A percentile compares a stretch with the other conserved stretches of the same genome.
phyloP scores from a whole-genome alignment of 345 rosid species.

The Boechera retrofracta region DNA sequence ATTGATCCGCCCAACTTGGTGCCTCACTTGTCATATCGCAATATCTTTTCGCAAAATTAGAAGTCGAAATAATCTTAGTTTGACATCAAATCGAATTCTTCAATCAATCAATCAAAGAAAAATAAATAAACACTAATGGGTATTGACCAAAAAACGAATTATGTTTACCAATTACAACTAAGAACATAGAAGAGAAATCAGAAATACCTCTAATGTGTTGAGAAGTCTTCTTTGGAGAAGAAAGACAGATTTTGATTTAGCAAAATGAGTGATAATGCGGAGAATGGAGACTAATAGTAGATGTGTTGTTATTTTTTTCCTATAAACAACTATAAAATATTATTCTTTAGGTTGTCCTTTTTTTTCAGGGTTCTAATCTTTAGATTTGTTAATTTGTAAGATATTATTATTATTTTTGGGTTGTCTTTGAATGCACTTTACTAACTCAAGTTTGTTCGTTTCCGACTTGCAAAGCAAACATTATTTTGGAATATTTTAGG shows the following conservation, averaged over 20 bases:
- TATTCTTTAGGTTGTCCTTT: constrained; percentile 25
- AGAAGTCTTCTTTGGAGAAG: constrained; percentile 34
- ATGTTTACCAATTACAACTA: neutral
- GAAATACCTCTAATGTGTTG: constrained; percentile 15
- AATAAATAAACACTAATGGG: neutral
- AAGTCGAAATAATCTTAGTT: neutral
- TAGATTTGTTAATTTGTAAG: constrained; percentile 17
- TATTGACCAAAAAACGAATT: neutral
- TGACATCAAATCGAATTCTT: neutral
- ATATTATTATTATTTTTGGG: neutral
- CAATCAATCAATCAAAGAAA: neutral
- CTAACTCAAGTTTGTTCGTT: constrained; percentile 40
- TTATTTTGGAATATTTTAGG: constrained; percentile 30
- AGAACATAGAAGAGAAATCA: neutral
- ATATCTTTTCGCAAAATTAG: constrained; percentile 9
- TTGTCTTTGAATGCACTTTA: constrained; percentile 17
- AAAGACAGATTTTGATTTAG: constrained; percentile 24
- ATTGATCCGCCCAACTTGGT: constrained; percentile 94
- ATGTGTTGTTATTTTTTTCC: constrained; percentile 12
- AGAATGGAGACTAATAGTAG: constrained; percentile 3
- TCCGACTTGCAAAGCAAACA: constrained; percentile 44
- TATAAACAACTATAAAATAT: constrained; percentile 1
- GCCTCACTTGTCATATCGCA: constrained; percentile 65
- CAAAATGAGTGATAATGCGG: constrained; percentile 27
- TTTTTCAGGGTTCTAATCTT: constrained; percentile 9